Evolutionary conservation across 2,329 filamentous ascomycete species (phyloP).

Genomic region (Beauveria bassiana): DNA sequence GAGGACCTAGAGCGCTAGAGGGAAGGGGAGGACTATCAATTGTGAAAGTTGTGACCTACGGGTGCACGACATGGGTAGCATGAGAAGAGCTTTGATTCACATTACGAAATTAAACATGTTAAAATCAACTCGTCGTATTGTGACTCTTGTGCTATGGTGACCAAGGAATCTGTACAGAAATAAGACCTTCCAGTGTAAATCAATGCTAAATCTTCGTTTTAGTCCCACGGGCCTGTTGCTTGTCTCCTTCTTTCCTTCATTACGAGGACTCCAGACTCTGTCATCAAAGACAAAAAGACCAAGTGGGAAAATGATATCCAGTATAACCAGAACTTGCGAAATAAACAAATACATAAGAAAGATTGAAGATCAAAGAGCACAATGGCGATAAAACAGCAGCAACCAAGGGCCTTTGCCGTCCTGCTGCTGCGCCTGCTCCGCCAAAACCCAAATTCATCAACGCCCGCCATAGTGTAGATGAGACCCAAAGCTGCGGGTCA

Average conservation of each 20-base stretch:
- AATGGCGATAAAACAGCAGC: not conserved
- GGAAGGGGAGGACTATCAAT: not conserved
- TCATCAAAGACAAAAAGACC: not conserved
- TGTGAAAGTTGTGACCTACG: not conserved
- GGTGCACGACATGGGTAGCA: not conserved
- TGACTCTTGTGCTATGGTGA: not conserved
- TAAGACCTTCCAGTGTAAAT: not conserved
- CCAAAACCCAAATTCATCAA: not conserved
- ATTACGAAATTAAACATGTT: not conserved
- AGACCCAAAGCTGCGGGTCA: not conserved
- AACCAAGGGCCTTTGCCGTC: not conserved
- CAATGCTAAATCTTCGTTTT: not conserved
- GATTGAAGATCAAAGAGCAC: not conserved
- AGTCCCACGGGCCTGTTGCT: not conserved
- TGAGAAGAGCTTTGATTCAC: not conserved
- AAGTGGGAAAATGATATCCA: not conserved
- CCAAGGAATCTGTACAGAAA: not conserved
- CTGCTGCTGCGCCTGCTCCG: too few species aligned
- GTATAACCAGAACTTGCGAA: not conserved
- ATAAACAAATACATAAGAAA: slow-evolving; percentile 4
- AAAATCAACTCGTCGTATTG: not conserved
- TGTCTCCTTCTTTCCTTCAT: not conserved
- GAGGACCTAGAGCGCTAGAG: slow-evolving; percentile 11
- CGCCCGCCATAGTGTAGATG: slow-evolving; percentile 1
- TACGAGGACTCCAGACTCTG: not conserved